Evolutionary conservation across 2,329 filamentous ascomycete genomes (phyloP).

Genomic region (Colletotrichum sidae): DNA sequence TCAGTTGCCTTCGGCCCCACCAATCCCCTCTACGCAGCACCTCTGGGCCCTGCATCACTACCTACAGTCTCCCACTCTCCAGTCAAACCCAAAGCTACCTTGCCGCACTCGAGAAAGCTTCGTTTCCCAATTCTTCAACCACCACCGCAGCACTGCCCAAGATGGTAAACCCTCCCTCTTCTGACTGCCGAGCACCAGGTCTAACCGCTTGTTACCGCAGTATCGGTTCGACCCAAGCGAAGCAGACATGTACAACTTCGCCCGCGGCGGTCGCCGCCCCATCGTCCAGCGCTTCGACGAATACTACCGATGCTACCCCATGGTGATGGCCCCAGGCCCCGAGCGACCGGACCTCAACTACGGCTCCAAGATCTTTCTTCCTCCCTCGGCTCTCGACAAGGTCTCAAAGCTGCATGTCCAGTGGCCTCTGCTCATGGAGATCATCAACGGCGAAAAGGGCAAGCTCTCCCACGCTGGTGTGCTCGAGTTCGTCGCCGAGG

Average conservation of each 20-base stretch:
- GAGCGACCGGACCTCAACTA: constrained; percentile 93
- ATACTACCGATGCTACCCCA: constrained; percentile 97
- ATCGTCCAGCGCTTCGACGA: constrained; percentile 89
- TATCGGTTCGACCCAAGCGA: constrained; percentile 38
- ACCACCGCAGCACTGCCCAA: constrained; percentile 31
- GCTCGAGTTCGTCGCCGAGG: constrained; percentile 96
- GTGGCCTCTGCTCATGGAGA: constrained; percentile 96
- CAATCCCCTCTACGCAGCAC: background rate
- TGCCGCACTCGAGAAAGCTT: background rate
- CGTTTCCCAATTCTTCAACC: background rate
- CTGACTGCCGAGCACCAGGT: background rate
- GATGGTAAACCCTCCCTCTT: constrained; percentile 39
- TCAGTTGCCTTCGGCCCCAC: constrained; percentile 39
- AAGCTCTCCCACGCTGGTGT: constrained; percentile 93
- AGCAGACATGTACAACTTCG: constrained; percentile 39
- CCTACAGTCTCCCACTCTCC: background rate
- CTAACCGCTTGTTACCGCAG: constrained; percentile 24
- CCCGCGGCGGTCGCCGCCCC: constrained; percentile 58
- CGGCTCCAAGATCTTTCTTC: constrained; percentile 96
- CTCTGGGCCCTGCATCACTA: constrained; percentile 21
- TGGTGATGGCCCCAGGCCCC: constrained; percentile 91
- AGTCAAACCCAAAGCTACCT: constrained; percentile 19
- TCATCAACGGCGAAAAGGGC: constrained; percentile 86
- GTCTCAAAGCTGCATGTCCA: constrained; percentile 95
- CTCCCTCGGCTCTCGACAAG: constrained; percentile 96